Conservation (phyloP, 495 filamentous ascomycete genomes). For the Hypomontagnella monticulosa region DNA sequence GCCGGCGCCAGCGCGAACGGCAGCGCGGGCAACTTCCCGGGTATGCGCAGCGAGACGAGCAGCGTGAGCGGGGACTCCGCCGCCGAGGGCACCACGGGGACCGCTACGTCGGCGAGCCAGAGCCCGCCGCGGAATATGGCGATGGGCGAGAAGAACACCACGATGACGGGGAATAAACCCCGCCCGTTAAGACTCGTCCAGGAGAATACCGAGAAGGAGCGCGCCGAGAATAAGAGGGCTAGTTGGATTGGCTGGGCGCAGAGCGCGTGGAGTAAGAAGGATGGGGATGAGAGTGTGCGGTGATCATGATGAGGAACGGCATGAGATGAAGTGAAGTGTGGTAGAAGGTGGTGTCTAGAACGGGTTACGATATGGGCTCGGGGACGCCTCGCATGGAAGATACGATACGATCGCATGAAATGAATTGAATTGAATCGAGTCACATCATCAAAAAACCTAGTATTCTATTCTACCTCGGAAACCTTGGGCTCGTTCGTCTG, state of each 20-base stretch:
- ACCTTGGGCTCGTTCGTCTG: too few species aligned
- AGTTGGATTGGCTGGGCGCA: constrained; percentile 68
- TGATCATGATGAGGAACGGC: constrained; percentile 5
- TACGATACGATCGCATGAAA: neutral
- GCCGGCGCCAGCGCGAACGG: constrained; percentile 33
- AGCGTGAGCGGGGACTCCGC: constrained; percentile 69
- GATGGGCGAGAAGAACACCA: constrained; percentile 65
- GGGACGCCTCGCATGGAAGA: too few species aligned
- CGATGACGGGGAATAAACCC: constrained; percentile 75
- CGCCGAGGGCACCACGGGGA: constrained; percentile 57
- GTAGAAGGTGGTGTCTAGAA: neutral
- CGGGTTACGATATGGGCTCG: neutral
- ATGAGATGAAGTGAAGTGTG: neutral
- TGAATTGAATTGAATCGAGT: too few species aligned
- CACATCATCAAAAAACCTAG: too few species aligned
- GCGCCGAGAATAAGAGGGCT: constrained; percentile 56
- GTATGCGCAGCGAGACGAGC: constrained; percentile 66
- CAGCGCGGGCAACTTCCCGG: constrained; percentile 62
- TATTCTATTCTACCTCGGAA: too few species aligned
- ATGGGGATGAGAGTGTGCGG: constrained; percentile 43
- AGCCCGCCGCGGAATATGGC: constrained; percentile 60
- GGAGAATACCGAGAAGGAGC: constrained; percentile 58
- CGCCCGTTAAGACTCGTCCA: constrained; percentile 88
- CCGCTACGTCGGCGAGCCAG: constrained; percentile 64
- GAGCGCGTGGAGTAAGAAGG: constrained; percentile 54